Conservation (phyloP, 176 grass and related monocot genomes). For the Eremochloa ophiuroides region DNA sequence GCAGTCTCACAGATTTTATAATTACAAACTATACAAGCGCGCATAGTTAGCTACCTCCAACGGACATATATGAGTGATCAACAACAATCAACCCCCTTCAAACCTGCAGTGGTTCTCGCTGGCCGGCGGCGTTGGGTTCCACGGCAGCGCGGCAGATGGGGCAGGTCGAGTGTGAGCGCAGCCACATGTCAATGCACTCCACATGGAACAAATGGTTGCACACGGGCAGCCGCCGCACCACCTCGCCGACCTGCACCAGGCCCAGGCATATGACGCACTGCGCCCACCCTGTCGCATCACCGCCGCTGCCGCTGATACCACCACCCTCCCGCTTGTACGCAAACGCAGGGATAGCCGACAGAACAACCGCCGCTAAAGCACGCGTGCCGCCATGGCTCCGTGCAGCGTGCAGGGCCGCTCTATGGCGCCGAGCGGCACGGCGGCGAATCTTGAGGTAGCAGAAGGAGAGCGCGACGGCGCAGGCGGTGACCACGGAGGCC, state of each 20-base stretch:
- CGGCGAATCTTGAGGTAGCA: conserved; percentile 7
- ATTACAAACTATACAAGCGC: background rate
- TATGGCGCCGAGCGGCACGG: background rate
- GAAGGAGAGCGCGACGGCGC: background rate
- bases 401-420: background rate
- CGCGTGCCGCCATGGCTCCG: background rate
- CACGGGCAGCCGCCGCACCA: conserved; percentile 38
- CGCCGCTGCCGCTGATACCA: background rate
- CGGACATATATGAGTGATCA: background rate
- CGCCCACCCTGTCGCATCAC: conserved; percentile 27
- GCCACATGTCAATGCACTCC: conserved; percentile 36
- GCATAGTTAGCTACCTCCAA: background rate
- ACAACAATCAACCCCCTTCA: background rate
- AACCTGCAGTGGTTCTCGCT: background rate
- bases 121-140: background rate
- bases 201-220: conserved; percentile 42
- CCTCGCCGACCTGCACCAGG: conserved; percentile 37
- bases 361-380: background rate
- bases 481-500: conserved; percentile 27
- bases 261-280: conserved; percentile 49
- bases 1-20: no score
- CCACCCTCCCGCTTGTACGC: conserved; percentile 31
- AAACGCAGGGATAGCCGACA: conserved; percentile 13
- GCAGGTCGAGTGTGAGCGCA: conserved; percentile 31
- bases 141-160: conserved; percentile 40